These are phyloP conservation scores for Auriscalpium microsporum DNA, from an alignment of 768 basidiomycete species.

Conservation along the genomic window DNA sequence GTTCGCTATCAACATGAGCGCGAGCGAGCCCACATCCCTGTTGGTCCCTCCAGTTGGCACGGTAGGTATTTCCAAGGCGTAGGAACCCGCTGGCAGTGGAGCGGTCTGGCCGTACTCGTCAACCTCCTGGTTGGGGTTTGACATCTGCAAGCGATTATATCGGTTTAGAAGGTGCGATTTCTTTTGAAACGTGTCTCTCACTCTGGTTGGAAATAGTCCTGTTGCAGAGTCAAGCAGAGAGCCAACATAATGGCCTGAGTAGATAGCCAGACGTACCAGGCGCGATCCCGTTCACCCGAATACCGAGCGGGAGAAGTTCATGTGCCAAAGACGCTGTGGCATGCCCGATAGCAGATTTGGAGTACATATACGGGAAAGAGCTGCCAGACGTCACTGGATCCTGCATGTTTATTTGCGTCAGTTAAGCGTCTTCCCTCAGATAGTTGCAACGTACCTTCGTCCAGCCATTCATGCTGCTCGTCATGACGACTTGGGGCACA, in stretches of 20 bases:
- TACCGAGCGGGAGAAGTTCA: slow-evolving; percentile 39
- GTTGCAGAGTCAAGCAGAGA: too few relatives aligned
- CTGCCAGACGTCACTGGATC: slow-evolving; percentile 33
- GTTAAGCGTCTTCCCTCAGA: not conserved
- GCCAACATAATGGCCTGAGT: not conserved
- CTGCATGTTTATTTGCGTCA: slow-evolving; percentile 11
- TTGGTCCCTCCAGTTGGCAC: slow-evolving; percentile 28
- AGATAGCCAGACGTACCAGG: slow-evolving; percentile 23
- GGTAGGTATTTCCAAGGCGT: slow-evolving; percentile 28
- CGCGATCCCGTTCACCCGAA: slow-evolving; percentile 43
- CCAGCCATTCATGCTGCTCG: slow-evolving; percentile 46
- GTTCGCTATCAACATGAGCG: slow-evolving; percentile 37
- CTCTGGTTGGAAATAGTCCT: too few relatives aligned
- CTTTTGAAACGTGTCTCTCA: too few relatives aligned
- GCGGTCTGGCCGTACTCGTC: slow-evolving; percentile 21
- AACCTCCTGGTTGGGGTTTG: slow-evolving; percentile 9
- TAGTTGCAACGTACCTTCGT: slow-evolving; percentile 27
- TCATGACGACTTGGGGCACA: slow-evolving; percentile 42
- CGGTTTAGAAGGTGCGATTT: too few relatives aligned
- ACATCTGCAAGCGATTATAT: slow-evolving; percentile 14
- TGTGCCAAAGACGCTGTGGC: slow-evolving; percentile 39
- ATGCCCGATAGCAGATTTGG: slow-evolving; percentile 41
- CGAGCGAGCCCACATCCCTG: slow-evolving; percentile 36
- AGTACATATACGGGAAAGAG: slow-evolving; percentile 39
- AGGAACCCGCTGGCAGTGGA: not conserved